Conservation (phyloP, 129 eudicot genomes). For the Tagetes patula region DNA sequence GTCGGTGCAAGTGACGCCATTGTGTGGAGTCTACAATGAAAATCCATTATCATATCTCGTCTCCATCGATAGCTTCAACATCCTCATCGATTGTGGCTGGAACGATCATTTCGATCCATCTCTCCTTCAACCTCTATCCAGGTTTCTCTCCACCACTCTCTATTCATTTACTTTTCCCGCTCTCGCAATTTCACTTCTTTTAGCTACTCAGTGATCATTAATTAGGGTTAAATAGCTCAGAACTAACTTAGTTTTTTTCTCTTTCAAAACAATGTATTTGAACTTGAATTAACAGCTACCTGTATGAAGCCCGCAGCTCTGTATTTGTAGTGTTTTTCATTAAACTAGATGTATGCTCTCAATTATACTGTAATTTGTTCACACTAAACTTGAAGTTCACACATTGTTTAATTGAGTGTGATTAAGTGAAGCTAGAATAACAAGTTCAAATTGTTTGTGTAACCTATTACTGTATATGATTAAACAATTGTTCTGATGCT, state of each 20-base stretch:
- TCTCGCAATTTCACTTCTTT: background rate
- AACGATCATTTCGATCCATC: constrained; percentile 84
- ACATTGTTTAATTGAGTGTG: background rate
- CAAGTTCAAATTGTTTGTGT: background rate
- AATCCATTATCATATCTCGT: constrained; percentile 84
- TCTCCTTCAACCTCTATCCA: constrained; percentile 84
- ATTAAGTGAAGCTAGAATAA: background rate
- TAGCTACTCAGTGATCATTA: background rate
- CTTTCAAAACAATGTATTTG: constrained; percentile 1
- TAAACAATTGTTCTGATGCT: background rate
- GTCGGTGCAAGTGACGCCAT: constrained; percentile 91
- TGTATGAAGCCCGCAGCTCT: no score
- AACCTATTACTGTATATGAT: background rate
- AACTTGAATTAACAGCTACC: background rate
- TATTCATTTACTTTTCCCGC: constrained; percentile 7
- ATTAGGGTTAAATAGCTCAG: constrained; percentile 1
- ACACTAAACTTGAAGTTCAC: background rate
- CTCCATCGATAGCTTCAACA: constrained; percentile 80
- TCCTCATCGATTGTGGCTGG: constrained; percentile 94
- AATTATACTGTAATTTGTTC: background rate
- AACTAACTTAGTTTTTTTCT: background rate
- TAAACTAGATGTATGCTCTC: background rate
- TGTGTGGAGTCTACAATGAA: constrained; percentile 88
- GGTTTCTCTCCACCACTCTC: constrained; percentile 34
- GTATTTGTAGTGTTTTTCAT: no score